Evolutionary conservation across 306 rosid species (phyloP).

Genomic region (Ziziphus jujuba): DNA sequence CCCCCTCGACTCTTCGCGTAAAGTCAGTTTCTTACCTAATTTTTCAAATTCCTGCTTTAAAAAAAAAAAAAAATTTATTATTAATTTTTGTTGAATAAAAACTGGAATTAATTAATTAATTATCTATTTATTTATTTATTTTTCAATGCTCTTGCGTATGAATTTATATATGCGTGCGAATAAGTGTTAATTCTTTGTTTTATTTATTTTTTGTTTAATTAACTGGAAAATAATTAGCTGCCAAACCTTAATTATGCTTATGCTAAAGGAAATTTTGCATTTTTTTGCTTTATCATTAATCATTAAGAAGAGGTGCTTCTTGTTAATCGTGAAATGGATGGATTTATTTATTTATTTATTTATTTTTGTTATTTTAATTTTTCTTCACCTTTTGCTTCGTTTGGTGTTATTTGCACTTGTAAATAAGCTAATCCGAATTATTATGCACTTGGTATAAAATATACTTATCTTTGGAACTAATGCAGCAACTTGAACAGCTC

Average conservation of each 20-base stretch:
- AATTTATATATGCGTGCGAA: background rate
- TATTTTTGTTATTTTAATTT: background rate
- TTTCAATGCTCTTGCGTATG: background rate
- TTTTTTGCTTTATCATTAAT: no score
- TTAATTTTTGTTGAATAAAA: no score
- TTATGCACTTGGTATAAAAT: conserved; percentile 1
- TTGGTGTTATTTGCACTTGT: background rate
- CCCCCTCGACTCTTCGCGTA: conserved; percentile 42
- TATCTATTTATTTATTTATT: background rate
- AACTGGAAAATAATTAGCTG: background rate
- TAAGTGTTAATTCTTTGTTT: background rate
- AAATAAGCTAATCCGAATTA: conserved; percentile 1
- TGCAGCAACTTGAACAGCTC: conserved; percentile 56
- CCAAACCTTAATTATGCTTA: no score
- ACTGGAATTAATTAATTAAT: no score
- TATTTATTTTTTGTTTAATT: background rate
- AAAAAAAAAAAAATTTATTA: no score
- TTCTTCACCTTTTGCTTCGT: background rate
- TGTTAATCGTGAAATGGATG: background rate
- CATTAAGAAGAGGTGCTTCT: no score
- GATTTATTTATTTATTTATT: background rate
- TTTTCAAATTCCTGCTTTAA: background rate
- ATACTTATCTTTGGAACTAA: conserved; percentile 18
- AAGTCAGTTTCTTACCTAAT: conserved; percentile 26
- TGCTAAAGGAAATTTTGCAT: no score